Evolutionary conservation across 345 rosid genomes (phyloP), one percentile per base, ranked within the genome.

Genomic region (Gossypium rotundifolium): DNA sequence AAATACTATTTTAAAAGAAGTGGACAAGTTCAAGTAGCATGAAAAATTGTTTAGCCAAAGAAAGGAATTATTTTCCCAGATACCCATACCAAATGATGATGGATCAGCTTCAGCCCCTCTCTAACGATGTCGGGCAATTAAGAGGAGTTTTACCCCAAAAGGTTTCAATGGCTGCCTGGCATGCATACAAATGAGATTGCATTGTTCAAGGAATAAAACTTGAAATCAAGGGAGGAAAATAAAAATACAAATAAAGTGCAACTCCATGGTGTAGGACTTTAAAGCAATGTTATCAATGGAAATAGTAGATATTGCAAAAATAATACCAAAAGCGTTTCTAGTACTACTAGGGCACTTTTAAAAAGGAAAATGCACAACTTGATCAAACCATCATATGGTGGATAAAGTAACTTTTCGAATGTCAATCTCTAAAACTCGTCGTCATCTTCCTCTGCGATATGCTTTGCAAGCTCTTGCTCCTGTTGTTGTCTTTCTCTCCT

Each of bases 401-500:
- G 29, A 53, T 10, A 72, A 74, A 74, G 7, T 60, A 3, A 63
- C 11, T 17, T 18, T 45, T 27, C 4, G 73, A 42, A 49, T 48
- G 49, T 11, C 16, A 17, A 13, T 23, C 23, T 7, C 78, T 44
- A 87, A 57, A 87, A 87, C 52, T 85, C 90, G 25, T 87, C 90
- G 4, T 86, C 90, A 16, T 86, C 90, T 72, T 86, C 90, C 80
- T 86, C 90, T 0, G 90, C 88, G 63, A 86, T 86, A 81, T 86
- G 90, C 78, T 86, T 84, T 9, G 88, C 90, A 58, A 86, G 86
- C 74, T 86, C 88, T 76, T 86, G 87, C 72, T 84, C 90, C 33
- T 84, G 86, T 62, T 84, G 87, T 63, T 84, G 88, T 76, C 90
- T 82, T 75, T 86, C 88, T 78, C 90, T 83, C 76, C 90, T 86